A percentile compares a stretch with the other conserved stretches of the same genome.
phyloP scores from a whole-genome alignment of 2,329 filamentous ascomycete species.

The Colletotrichum acutatum region DNA sequence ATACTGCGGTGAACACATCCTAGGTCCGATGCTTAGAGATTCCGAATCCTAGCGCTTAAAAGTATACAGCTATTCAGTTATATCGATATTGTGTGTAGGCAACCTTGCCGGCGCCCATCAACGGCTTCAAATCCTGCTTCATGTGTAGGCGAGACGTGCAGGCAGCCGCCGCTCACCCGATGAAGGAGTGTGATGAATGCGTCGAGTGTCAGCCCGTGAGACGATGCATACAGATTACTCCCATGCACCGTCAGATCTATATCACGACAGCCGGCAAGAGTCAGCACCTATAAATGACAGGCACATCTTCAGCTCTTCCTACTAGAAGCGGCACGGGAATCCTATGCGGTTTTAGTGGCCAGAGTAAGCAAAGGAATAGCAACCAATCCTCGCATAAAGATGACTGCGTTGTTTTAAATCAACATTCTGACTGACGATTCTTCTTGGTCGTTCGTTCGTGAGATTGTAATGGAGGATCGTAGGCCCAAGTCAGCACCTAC shows the following conservation, averaged over 20 bases:
- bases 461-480: neutral
- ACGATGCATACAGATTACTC: neutral
- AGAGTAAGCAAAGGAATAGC: neutral
- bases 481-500: neutral
- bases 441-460: neutral
- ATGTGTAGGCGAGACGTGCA: neutral
- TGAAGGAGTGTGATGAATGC: neutral
- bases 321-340: neutral
- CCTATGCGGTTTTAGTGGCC: neutral
- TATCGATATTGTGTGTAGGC: neutral
- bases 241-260: neutral
- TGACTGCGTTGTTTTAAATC: neutral
- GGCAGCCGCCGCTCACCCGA: neutral
- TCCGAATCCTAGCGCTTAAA: neutral
- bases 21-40: neutral
- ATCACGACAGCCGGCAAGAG: neutral
- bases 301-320: neutral
- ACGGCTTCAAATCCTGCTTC: neutral
- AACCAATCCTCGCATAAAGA: neutral
- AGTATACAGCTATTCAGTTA: neutral
- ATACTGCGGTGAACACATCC: no score
- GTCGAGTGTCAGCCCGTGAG: neutral
- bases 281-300: no score
- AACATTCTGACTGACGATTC: neutral
- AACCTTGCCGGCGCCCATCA: neutral